phyloP scores from a whole-genome alignment of 306 rosid species.

The Rosa multiflora region DNA sequence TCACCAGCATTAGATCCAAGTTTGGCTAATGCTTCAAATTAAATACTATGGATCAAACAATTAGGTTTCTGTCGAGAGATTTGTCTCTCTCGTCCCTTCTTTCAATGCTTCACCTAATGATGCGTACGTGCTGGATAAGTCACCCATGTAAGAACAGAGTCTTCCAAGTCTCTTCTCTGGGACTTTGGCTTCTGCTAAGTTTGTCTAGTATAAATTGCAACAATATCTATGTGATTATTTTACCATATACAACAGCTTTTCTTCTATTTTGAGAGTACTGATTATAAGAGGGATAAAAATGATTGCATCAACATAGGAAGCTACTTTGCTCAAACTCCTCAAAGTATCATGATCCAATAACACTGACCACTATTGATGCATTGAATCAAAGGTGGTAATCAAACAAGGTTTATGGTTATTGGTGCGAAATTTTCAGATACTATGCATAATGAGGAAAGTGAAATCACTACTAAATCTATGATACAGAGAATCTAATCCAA shows the following conservation, averaged over 20 bases:
- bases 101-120: slow-evolving; percentile 18
- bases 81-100: too few relatives aligned
- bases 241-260: background rate
- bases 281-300: background rate
- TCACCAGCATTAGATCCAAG: slow-evolving; percentile 1
- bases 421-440: too few relatives aligned
- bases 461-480: too few relatives aligned
- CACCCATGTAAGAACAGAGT: slow-evolving; percentile 15
- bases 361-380: background rate
- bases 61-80: too few relatives aligned
- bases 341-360: background rate
- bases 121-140: slow-evolving; percentile 28
- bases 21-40: background rate
- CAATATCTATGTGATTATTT: slow-evolving; percentile 10
- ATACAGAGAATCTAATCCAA: too few relatives aligned
- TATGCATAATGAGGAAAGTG: too few relatives aligned
- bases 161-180: slow-evolving; percentile 25
- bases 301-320: background rate
- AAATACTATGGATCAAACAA: too few relatives aligned
- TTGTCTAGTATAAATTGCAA: slow-evolving; percentile 12
- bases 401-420: too few relatives aligned
- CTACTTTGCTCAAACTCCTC: background rate
- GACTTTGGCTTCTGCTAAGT: slow-evolving; percentile 18
- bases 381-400: background rate
- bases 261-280: background rate